phyloP scores from a whole-genome alignment of 176 grass and related monocot species.

The Musa itinerans region DNA sequence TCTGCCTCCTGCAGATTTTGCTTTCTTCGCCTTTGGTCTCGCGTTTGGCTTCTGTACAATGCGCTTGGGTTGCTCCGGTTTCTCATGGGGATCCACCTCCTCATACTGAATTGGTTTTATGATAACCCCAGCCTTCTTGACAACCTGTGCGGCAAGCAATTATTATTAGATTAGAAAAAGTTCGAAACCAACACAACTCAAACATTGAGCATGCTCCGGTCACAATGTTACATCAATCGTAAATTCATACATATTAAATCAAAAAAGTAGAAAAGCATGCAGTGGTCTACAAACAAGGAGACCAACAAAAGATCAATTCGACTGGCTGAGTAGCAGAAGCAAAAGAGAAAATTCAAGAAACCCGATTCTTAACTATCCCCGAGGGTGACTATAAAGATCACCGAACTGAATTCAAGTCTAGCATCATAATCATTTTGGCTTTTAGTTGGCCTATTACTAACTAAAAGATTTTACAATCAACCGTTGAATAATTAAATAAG shows the following conservation, averaged over 20 bases:
- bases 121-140: slow-evolving; percentile 81
- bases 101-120: slow-evolving; percentile 82
- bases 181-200: background rate
- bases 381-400: no score
- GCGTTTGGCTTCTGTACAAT: slow-evolving; percentile 46
- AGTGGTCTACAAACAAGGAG: no score
- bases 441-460: no score
- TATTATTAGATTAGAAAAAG: background rate
- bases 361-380: no score
- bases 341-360: background rate
- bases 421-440: no score
- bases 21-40: slow-evolving; percentile 41
- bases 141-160: slow-evolving; percentile 37
- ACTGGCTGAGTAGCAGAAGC: background rate
- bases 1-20: slow-evolving; percentile 9
- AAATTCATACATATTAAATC: no score
- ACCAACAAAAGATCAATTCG: background rate
- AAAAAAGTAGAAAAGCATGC: no score
- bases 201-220: background rate
- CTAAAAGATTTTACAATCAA: no score
- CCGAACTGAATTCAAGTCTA: no score
- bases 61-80: slow-evolving; percentile 52
- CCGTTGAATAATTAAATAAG: no score
- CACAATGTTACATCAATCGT: no score
- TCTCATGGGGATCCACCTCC: slow-evolving; percentile 68